Base-by-base conservation (phyloP, 2,329 filamentous ascomycete genomes). In the Claviceps citrina region DNA sequence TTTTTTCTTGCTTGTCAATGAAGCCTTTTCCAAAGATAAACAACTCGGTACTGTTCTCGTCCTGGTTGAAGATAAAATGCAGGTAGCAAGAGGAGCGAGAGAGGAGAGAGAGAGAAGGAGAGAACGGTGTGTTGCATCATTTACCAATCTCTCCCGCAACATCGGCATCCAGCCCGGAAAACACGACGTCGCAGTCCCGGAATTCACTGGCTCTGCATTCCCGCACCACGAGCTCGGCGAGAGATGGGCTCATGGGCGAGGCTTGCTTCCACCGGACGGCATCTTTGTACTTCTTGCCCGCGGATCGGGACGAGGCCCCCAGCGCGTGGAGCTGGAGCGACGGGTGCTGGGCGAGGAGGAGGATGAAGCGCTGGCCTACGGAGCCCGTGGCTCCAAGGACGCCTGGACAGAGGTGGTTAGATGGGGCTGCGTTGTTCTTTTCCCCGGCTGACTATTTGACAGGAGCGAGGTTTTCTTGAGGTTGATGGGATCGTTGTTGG, bases 261-360 rank as follows among this genome's bases (percentile, higher is more conserved):
- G 83, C 73, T 66, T 96, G 89, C 70, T 95, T 95, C 91, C 91
- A 96, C 53, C 76, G 76, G 46, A 93, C 87, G 30, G 87, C 89
- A 72, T 94, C 85, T 62, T 80, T 81, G 70, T 96, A 96, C 57
- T 81, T 82, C 70, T 95, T 95, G 55, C 87, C 87, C 6, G 84
- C 85, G 8, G 86, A 94, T 43, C 84, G 76, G 43, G 84, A 76
- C 15, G 86, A 94, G 27, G 91, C 91, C 47, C 91, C 91, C 37
- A 96, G 76, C 43, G 86, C 86, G 48, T 91, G 81, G 43, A 96
- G 78, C 47, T 77, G 76, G 53, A 96, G 83, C 60, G 82, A 75
- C 13, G 89, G 87, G 64, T 96, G 89, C 40, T 85, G 73, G 33
- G 84, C 79, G 46, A 96, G 80, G 39, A 96, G 76, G 26, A 95